Conservation (phyloP, 169 alveolate genomes). For the Babesia gibsoni region DNA sequence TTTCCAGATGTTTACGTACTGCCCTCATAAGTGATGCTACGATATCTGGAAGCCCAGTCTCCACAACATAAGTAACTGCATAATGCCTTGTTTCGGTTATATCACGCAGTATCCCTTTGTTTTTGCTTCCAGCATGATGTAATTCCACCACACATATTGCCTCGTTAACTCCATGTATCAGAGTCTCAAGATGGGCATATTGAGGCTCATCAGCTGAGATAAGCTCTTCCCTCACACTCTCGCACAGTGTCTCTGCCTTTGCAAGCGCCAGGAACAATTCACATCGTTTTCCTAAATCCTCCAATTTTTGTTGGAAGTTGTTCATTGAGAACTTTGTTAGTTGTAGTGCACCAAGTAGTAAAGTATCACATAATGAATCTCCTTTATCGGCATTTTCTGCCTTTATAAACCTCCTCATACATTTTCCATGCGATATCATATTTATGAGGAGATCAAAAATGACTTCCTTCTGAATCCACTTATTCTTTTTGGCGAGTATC, state of each 20-base stretch:
- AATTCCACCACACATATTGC: slow-evolving; percentile 11
- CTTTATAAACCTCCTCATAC: slow-evolving; percentile 11
- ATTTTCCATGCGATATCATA: slow-evolving; percentile 25
- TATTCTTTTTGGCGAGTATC: not conserved
- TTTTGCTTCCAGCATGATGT: slow-evolving; percentile 2
- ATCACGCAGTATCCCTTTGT: not conserved
- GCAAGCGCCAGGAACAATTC: slow-evolving; percentile 20
- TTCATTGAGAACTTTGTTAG: slow-evolving; percentile 4
- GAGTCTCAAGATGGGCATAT: not conserved
- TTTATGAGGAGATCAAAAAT: slow-evolving; percentile 10
- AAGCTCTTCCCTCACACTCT: too few relatives aligned
- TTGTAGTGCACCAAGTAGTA: slow-evolving; percentile 4
- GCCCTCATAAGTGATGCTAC: slow-evolving; percentile 9
- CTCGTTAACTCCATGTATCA: slow-evolving; percentile 19
- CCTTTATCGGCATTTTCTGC: not conserved
- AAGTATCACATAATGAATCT: slow-evolving; percentile 9
- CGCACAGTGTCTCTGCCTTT: slow-evolving; percentile 13
- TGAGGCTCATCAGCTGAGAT: too few relatives aligned
- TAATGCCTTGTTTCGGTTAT: slow-evolving; percentile 6
- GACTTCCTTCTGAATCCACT: slow-evolving; percentile 1
- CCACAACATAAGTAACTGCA: slow-evolving; percentile 41
- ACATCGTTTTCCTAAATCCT: slow-evolving; percentile 14
- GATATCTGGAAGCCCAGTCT: not conserved
- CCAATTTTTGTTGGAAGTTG: not conserved
- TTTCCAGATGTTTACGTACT: not conserved